A percentile compares a stretch with the other conserved stretches of the same genome.
Conservation (phyloP, 78 protist genomes). For the Dictyostelium intermedium region DNA sequence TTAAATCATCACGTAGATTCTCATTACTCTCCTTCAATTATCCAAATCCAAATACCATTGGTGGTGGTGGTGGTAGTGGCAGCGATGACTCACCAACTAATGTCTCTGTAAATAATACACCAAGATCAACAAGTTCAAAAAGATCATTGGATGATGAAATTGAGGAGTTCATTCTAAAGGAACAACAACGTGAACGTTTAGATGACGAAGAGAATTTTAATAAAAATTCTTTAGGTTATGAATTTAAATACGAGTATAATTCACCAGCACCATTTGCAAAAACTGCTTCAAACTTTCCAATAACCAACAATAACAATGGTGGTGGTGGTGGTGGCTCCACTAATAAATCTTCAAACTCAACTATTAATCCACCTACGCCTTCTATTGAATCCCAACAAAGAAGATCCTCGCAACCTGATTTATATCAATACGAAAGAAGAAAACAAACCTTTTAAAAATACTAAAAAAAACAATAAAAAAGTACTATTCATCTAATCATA, state of each 20-base stretch:
- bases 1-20: slow-evolving; percentile 26
- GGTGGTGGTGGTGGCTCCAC: background rate
- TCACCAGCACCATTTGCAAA: background rate
- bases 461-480: background rate
- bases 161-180: background rate
- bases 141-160: background rate
- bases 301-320: background rate
- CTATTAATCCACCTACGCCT: background rate
- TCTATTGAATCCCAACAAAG: background rate
- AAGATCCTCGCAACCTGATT: slow-evolving; percentile 10
- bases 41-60: background rate
- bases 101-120: background rate
- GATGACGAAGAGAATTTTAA: background rate
- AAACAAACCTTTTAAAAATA: background rate
- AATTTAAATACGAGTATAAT: background rate
- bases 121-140: background rate
- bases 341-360: background rate
- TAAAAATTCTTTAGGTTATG: background rate
- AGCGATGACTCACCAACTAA: background rate
- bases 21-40: slow-evolving; percentile 6
- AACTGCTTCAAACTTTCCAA: background rate
- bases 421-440: background rate
- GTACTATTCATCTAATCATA: no score
- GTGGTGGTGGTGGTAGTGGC: no score
- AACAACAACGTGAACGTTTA: slow-evolving; percentile 13